These are phyloP conservation scores for Xylaria flabelliformis DNA, from an alignment of 495 filamentous ascomycete species.

Conservation along the genomic window DNA sequence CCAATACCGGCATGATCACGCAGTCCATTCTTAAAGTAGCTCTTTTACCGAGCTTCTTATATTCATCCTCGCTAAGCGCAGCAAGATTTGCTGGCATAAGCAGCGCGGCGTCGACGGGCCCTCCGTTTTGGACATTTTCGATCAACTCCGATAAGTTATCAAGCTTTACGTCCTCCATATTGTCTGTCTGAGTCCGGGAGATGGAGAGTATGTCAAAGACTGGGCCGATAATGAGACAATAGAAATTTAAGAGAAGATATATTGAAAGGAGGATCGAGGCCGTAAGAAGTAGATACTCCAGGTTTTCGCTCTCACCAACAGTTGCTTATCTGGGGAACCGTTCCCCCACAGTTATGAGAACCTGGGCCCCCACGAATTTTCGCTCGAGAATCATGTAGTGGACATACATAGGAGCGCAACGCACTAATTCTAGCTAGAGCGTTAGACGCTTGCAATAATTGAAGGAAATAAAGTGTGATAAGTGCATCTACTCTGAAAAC, in stretches of 20 bases:
- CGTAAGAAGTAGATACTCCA: not conserved
- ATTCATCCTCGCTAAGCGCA: constrained; percentile 31
- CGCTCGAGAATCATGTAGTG: not conserved
- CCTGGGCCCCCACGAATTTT: not conserved
- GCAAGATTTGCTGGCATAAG: constrained; percentile 33
- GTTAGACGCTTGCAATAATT: not conserved
- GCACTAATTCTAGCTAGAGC: not conserved
- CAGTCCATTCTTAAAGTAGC: constrained; percentile 35
- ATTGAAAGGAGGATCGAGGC: not conserved
- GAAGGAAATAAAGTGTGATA: not conserved
- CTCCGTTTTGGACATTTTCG: not conserved
- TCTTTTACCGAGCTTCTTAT: constrained; percentile 26
- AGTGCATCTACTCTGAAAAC: not conserved
- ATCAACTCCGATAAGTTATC: not conserved
- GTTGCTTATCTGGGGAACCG: not conserved
- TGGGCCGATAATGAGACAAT: not conserved
- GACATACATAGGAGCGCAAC: not conserved
- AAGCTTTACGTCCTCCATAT: constrained; percentile 1
- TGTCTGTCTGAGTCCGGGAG: not conserved
- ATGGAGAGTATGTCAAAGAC: not conserved
- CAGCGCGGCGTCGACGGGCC: not conserved
- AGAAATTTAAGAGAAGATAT: not conserved
- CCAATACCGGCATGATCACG: constrained; percentile 31
- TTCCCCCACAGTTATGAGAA: not conserved
- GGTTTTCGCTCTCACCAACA: not conserved